These are phyloP conservation scores for Guillardia theta DNA, from an alignment of 78 protist genomes.

Conservation along the genomic window DNA sequence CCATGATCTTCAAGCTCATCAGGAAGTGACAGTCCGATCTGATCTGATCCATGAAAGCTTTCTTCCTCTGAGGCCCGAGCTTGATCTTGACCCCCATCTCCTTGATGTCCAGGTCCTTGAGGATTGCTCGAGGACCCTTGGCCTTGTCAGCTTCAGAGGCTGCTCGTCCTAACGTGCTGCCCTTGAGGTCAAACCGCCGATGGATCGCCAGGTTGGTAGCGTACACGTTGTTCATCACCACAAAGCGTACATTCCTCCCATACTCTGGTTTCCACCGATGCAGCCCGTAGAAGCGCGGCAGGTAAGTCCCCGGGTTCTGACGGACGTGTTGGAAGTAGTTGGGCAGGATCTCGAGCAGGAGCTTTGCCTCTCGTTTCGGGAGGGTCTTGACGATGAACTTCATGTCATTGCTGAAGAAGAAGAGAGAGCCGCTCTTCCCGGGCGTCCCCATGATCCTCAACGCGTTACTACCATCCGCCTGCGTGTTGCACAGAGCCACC, in stretches of 20 bases:
- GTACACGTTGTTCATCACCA: conserved; percentile 42
- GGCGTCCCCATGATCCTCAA: conserved; percentile 38
- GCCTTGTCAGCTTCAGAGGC: background rate
- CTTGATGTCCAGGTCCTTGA: conserved; percentile 9
- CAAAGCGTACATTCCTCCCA: conserved; percentile 27
- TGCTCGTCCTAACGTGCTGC: background rate
- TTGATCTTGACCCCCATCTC: background rate
- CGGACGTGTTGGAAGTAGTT: background rate
- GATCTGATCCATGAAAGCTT: background rate
- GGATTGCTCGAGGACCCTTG: background rate
- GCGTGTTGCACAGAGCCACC: conserved; percentile 30
- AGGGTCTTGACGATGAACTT: conserved; percentile 35
- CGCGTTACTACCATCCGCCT: background rate
- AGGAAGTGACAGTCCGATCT: conserved; percentile 49
- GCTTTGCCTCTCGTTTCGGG: conserved; percentile 24
- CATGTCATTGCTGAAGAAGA: conserved; percentile 44
- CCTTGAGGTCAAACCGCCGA: conserved; percentile 10
- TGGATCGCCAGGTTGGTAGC: conserved; percentile 10
- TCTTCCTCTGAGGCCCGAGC: background rate
- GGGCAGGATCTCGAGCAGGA: conserved; percentile 37
- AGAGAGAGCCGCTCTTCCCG: conserved; percentile 43
- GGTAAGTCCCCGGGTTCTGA: conserved; percentile 41
- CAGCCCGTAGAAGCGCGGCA: conserved; percentile 33
- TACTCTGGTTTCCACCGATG: conserved; percentile 16
- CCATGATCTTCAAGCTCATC: conserved; percentile 76